Evolutionary conservation across 2,329 filamentous ascomycete species (phyloP).

Genomic region (Catunica adiposa): DNA sequence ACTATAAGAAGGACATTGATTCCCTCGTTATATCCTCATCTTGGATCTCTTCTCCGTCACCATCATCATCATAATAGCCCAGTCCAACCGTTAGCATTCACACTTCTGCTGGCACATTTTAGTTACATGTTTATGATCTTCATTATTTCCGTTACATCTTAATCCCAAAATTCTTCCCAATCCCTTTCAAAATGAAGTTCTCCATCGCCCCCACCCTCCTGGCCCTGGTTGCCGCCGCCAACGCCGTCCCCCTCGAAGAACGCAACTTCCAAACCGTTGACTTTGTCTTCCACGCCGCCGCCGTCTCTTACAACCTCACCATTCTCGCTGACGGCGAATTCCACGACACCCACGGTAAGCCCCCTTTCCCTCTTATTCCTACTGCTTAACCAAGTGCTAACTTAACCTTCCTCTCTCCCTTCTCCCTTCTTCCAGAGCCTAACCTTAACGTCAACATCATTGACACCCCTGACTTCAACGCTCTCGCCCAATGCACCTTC

Average conservation of each 20-base stretch:
- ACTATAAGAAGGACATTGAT: too few relatives aligned
- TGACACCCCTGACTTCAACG: conserved; percentile 28
- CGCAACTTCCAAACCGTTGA: conserved; percentile 24
- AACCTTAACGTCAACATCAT: conserved; percentile 25
- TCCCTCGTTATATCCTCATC: too few relatives aligned
- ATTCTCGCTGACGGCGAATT: conserved; percentile 27
- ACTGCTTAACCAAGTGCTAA: too few relatives aligned
- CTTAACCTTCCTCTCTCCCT: background rate
- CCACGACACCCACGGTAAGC: conserved; percentile 23
- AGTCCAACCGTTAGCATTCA: background rate
- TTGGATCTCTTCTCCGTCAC: too few relatives aligned
- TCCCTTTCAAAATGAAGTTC: conserved; percentile 13
- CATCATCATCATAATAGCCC: background rate
- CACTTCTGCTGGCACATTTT: background rate
- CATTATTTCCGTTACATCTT: background rate
- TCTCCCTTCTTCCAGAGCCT: conserved; percentile 21
- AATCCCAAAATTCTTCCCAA: background rate
- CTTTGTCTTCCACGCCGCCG: conserved; percentile 29
- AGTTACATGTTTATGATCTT: background rate
- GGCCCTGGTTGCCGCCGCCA: conserved; percentile 6
- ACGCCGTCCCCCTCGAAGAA: conserved; percentile 7
- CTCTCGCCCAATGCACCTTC: conserved; percentile 28
- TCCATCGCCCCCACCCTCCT: conserved; percentile 9
- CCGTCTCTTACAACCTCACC: conserved; percentile 25
- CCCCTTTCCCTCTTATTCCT: background rate